Evolutionary conservation across 1,284 basidiomycete genomes (phyloP), one percentile per base, ranked within the genome.

Genomic region (Meira miltonrushii): DNA sequence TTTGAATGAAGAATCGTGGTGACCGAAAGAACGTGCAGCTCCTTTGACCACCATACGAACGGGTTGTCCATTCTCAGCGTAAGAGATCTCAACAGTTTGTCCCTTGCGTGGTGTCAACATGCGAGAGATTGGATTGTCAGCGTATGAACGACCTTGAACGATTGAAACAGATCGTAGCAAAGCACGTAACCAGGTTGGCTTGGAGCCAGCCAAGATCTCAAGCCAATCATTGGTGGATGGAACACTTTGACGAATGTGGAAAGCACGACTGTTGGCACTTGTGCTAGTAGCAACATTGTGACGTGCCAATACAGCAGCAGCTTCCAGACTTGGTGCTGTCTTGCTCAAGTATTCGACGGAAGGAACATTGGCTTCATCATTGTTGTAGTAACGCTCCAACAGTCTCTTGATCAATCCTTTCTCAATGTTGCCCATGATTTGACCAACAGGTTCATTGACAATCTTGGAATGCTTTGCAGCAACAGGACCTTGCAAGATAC

Each of bases 401-500:
- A 97, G 84, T 74, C 86, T 88, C 74, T 87, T 80, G 61, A 90
- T 85, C 55, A 98, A 87, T 33, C 83, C 81, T 33, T 83, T 80
- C 75, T 92, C 88, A 79, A 97, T 88, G 79, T 88, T 88, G 58
- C 90, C 91, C 54, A 98, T 85, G 67, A 98, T 83, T 49, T 94
- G 89, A 75, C 87, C 88, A 78, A 97, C 88, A 8, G 94, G 91
- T 79, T 95, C 91, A 73, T 98, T 90, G 79, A 91, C 94, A 72
- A 87, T 83, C 53, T 82, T 88, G 15, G 90, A 86, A 80, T 92
- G 87, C 79, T 89, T 92, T 64, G 86, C 91, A 1, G 94, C 93
- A 55, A 98, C 88, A 11, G 95, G 94, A 33, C 95, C 94, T 80
- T 96, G 93, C 53, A 98, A 85, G 72, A 98, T 95, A 78, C 92